phyloP scores from a whole-genome alignment of 169 alveolate species.

The Eimeria zaria region DNA sequence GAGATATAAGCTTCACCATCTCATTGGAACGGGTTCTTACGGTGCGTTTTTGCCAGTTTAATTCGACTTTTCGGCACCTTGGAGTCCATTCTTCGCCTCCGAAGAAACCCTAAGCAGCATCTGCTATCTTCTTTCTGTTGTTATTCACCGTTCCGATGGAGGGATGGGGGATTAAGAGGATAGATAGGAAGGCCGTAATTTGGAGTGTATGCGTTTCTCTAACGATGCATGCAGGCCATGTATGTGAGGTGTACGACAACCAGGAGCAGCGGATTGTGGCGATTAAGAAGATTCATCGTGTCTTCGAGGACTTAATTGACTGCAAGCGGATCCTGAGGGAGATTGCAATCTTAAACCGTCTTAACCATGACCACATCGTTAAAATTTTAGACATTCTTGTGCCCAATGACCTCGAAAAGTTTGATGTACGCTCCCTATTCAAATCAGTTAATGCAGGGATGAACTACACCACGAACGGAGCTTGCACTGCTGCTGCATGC shows the following conservation, averaged over 20 bases:
- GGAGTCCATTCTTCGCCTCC: not conserved
- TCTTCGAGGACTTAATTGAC: slow-evolving; percentile 98
- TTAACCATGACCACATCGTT: slow-evolving; percentile 96
- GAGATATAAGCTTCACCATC: slow-evolving; percentile 93
- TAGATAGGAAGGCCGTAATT: not conserved
- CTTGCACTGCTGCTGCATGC: not conserved
- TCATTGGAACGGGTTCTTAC: slow-evolving; percentile 97
- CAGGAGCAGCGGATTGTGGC: slow-evolving; percentile 96
- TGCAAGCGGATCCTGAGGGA: slow-evolving; percentile 98
- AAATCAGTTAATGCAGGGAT: not conserved
- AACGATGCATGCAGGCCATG: slow-evolving; percentile 80
- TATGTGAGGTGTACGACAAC: slow-evolving; percentile 87
- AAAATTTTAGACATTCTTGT: slow-evolving; percentile 95
- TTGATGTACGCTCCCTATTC: slow-evolving; percentile 88
- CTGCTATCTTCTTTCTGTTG: no score
- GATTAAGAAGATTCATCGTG: slow-evolving; percentile 97
- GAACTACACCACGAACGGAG: no score
- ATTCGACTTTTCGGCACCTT: not conserved
- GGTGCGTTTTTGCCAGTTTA: slow-evolving; percentile 88
- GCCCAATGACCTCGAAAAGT: slow-evolving; percentile 95
- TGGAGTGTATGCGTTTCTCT: not conserved
- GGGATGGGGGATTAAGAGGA: not conserved
- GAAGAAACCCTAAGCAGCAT: no score
- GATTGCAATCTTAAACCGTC: slow-evolving; percentile 96
- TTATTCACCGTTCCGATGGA: not conserved